A percentile compares a stretch with the other conserved stretches of the same genome.
These are phyloP conservation scores for Phaeophleospora eucalypticola DNA, from an alignment of 2,329 filamentous ascomycete genomes.

Conservation along the genomic window DNA sequence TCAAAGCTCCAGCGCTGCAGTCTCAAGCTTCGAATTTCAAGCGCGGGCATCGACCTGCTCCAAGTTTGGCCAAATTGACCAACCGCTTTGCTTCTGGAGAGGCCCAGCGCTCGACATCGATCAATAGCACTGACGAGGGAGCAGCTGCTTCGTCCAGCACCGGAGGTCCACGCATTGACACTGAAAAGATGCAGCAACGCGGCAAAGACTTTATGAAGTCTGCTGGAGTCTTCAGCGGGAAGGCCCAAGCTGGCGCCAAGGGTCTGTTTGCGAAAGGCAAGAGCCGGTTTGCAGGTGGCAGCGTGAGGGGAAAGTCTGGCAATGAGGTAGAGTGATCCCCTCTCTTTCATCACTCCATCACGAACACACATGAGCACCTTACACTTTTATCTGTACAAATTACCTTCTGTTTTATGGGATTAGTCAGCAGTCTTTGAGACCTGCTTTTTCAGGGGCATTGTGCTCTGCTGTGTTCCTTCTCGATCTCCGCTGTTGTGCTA, in stretches of 20 bases:
- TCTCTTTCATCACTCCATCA: constrained; percentile 24
- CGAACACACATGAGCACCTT: neutral
- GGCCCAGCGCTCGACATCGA: constrained; percentile 16
- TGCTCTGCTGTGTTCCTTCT: neutral
- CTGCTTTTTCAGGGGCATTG: no score
- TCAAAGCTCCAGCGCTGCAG: constrained; percentile 17
- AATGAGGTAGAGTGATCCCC: constrained; percentile 85
- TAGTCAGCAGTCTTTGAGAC: no score
- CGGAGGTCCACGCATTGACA: constrained; percentile 23
- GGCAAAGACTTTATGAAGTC: constrained; percentile 85
- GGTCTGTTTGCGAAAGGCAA: constrained; percentile 87
- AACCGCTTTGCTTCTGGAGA: constrained; percentile 18
- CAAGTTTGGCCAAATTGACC: constrained; percentile 21
- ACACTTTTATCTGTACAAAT: constrained; percentile 43
- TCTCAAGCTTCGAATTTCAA: constrained; percentile 7
- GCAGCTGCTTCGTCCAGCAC: constrained; percentile 3
- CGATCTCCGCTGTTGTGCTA: constrained; percentile 6
- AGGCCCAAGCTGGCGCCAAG: constrained; percentile 77
- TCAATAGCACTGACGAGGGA: constrained; percentile 23
- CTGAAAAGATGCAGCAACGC: constrained; percentile 62
- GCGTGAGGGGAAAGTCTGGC: constrained; percentile 53
- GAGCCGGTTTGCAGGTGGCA: constrained; percentile 61
- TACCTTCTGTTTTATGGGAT: no score
- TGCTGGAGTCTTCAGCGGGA: constrained; percentile 66
- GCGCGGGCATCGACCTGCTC: constrained; percentile 20